These are phyloP conservation scores for Candida koratica DNA, from an alignment of 805 yeast species.

Conservation along the genomic window DNA sequence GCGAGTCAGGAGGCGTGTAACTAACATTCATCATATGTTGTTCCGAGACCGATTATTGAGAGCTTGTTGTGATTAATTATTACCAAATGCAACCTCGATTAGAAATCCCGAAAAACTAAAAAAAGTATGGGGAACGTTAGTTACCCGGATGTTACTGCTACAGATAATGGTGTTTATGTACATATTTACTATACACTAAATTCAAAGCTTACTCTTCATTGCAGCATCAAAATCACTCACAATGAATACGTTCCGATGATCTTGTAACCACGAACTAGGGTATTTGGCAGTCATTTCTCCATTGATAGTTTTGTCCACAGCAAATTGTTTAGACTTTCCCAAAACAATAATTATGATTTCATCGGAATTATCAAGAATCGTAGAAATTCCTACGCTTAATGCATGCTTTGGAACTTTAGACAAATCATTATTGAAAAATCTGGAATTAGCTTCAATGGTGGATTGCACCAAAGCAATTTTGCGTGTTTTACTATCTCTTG, in stretches of 20 bases:
- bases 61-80: no score
- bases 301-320: slow-evolving; percentile 43
- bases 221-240: slow-evolving; percentile 53
- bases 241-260: slow-evolving; percentile 41
- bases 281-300: slow-evolving; percentile 39
- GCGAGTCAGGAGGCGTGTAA: no score
- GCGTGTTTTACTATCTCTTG: slow-evolving; percentile 44
- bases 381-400: slow-evolving; percentile 54
- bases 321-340: slow-evolving; percentile 44
- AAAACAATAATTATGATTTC: slow-evolving; percentile 51
- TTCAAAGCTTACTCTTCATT: slow-evolving; percentile 31
- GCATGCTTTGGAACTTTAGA: slow-evolving; percentile 50
- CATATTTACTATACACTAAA: no score
- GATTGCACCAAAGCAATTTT: slow-evolving; percentile 44
- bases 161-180: no score
- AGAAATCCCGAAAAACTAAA: no score
- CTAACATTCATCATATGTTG: no score
- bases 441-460: slow-evolving; percentile 50
- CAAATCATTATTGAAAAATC: slow-evolving; percentile 47
- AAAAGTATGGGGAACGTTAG: no score
- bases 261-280: slow-evolving; percentile 50
- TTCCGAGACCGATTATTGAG: no score
- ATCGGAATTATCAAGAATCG: slow-evolving; percentile 51
- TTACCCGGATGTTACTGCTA: no score
- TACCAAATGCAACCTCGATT: background rate